Evolutionary conservation across 208 protist genomes (phyloP).

Genomic region (Eutreptiella sp.): DNA sequence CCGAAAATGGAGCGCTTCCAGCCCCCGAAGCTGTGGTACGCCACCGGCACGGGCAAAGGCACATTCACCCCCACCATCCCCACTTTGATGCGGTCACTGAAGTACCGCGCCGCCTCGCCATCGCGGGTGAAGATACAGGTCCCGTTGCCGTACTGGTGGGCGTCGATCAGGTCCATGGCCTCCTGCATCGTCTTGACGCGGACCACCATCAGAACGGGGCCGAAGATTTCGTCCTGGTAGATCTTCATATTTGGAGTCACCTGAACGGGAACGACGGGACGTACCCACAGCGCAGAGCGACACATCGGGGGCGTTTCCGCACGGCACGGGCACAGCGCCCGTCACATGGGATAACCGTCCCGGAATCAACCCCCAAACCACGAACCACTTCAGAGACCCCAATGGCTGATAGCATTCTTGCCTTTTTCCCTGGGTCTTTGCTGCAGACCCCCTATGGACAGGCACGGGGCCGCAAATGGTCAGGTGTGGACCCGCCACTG

Average conservation of each 20-base stretch:
- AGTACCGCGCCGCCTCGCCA: background rate
- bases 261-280: background rate
- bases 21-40: background rate
- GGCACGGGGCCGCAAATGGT: too few species aligned
- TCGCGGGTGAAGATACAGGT: slow-evolving; percentile 3
- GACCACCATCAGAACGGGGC: background rate
- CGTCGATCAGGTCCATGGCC: slow-evolving; percentile 1
- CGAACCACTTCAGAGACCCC: too few species aligned
- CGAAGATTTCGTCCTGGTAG: slow-evolving; percentile 11
- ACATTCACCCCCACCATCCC: slow-evolving; percentile 2
- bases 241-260: slow-evolving; percentile 6
- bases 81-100: background rate
- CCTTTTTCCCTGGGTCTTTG: too few species aligned
- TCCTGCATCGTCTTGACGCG: background rate
- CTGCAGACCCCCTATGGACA: too few species aligned
- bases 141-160: slow-evolving; percentile 7
- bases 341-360: too few species aligned
- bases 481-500: too few species aligned
- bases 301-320: too few species aligned
- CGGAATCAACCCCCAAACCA: too few species aligned
- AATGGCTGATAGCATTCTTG: too few species aligned
- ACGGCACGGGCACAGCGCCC: too few species aligned
- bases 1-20: background rate
- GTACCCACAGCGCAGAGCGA: too few species aligned
- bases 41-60: background rate